Evolutionary conservation across 192 early-diverging fungal species (phyloP).

Genomic region (Phlyctochytrium planicorne): DNA sequence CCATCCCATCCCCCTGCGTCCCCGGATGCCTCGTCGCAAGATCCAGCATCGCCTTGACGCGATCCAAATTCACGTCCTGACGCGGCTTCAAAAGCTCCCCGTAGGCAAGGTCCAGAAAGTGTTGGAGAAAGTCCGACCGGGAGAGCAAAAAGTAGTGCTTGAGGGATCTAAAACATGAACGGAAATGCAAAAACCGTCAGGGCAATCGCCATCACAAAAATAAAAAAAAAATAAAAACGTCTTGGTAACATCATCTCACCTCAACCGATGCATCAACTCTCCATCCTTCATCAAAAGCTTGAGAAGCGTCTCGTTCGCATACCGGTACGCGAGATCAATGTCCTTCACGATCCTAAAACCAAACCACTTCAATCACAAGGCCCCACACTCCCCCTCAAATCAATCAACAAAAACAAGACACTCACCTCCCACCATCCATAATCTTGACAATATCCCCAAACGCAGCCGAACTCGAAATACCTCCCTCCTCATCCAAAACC

Average conservation of each 20-base stretch:
- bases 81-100: slow-evolving; percentile 73
- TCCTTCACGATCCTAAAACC: slow-evolving; percentile 61
- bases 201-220: background rate
- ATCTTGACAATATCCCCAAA: slow-evolving; percentile 56
- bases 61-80: slow-evolving; percentile 63
- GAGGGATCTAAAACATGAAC: slow-evolving; percentile 71
- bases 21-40: slow-evolving; percentile 84
- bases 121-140: slow-evolving; percentile 89
- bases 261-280: slow-evolving; percentile 71
- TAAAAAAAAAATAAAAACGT: background rate
- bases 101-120: slow-evolving; percentile 88
- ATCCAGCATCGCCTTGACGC: slow-evolving; percentile 84
- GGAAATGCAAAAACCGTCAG: background rate
- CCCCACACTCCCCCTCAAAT: too few species aligned
- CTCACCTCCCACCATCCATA: slow-evolving; percentile 50
- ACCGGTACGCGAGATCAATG: slow-evolving; percentile 83
- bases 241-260: slow-evolving; percentile 32
- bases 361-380: background rate
- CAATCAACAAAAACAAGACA: slow-evolving; percentile 3
- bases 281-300: slow-evolving; percentile 76
- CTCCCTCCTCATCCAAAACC: slow-evolving; percentile 7
- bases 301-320: slow-evolving; percentile 84
- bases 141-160: slow-evolving; percentile 93
- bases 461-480: slow-evolving; percentile 11
- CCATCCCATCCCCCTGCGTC: slow-evolving; percentile 58